Base-by-base conservation (phyloP, 176 grass and related monocot genomes). In the Tillandsia fasciculata region DNA sequence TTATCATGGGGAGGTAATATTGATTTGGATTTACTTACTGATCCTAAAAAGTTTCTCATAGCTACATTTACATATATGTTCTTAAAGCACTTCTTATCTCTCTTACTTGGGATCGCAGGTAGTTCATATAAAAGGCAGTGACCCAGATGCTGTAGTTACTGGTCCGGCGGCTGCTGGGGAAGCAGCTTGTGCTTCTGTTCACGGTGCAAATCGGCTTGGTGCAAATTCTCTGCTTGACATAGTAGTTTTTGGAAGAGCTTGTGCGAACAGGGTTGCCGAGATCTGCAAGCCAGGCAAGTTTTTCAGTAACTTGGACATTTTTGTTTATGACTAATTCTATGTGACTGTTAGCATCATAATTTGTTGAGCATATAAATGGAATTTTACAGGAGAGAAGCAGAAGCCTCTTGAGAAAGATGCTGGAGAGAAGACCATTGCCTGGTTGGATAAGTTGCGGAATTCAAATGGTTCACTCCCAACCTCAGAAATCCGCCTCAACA, bases 191-290 rank as follows among this genome's bases (percentile, higher is more conserved):
- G 88, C 88, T 81, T 91, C 88, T 78, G 88, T 91, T 52, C 88
- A 91, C 63, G 88, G 88, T n/a, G 81, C 88, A 75, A 91, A 91
- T 67, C 73, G 88, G 26, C 81, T 91, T 20, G 88, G 88, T 67
- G 88, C 88, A 72, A 91, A 91, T 68, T 91, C 88, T 52, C 84
- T 91, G 70, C 88, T 91, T 51, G 88, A 91, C 52, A 91, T 91
- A 61, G 88, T 91, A 71, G 88, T 91, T 63, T 87, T 91, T 79
- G 84, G 88, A 52, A 87, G 88, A 79, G 88, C 88, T 58, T 91
- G 88, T 67, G 84, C 88, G 11, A 91, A 91, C n/a, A 83, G 88
- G 65, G 76, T 87, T 58, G 88, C 88, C 5, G 80, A 91, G 69
- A 87, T 81, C 58, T 84, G 76, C 64, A 91, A 84, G 76, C 88